Base-by-base conservation (phyloP, 1,284 basidiomycete species). In the Mrakiaceae sp. region DNA sequence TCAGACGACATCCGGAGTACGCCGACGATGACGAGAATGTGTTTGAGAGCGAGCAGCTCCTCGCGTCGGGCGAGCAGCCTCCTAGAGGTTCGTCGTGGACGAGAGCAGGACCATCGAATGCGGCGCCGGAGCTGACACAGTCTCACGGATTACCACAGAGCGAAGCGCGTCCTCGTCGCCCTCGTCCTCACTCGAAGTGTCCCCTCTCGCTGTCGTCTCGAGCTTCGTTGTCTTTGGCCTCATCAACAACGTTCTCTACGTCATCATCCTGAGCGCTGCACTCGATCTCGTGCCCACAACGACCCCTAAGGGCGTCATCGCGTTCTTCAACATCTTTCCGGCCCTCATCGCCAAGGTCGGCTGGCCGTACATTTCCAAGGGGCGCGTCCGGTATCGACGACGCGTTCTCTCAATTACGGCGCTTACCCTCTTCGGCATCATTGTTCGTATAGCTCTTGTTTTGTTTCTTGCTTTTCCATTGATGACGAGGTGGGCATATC, bases 201-300 rank as follows among this genome's bases (percentile, higher is more conserved):
- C 27, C 27, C 27, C 27, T 27, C 27, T 27, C 27, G 27, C 27
- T 27, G 62, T 83, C n/a, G 79, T 79, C 3, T 67, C 78, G 42
- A 82, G 82, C 0, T 84, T 84, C 76, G 83, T 84, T 71, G 71
- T 83, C 48, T 84, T 84, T 68, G 83, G 83, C 5, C 75, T 83
- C 16, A 81, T 83, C 64, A 84, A 84, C 70, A 84, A 84, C 69
- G 82, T 48, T 8, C 43, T 67, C 3, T 96, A 98, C 75, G 94
- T 98, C 48, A 89, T 98, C 69, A 97, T 98, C 68, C 83, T 98
- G 40, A 95, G 91, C 0, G 95, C 95, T 4, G 95, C 95, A 0
- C 80, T 97, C 12, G 95, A 98, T 74, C 82, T 98, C 4, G 91
- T 98, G 0, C 90, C 94, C 4, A 83, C 88, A 0, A 83, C 86